Evolutionary conservation across 2,329 filamentous ascomycete genomes (phyloP).

Genomic region (Pestalotiopsis sp.): DNA sequence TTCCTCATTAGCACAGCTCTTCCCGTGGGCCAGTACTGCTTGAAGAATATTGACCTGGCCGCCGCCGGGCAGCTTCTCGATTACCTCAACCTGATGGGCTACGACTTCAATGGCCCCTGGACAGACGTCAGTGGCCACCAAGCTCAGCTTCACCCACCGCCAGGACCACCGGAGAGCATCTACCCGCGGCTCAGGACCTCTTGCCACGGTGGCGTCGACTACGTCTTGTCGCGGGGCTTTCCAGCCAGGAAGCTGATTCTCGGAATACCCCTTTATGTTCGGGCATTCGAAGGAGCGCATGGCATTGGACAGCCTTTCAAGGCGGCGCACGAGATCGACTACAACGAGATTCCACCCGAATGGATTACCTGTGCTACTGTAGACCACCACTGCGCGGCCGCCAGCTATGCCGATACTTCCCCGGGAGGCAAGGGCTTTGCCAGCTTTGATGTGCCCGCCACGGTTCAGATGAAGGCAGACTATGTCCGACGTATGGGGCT

Average conservation of each 20-base stretch:
- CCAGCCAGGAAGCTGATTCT: constrained; percentile 59
- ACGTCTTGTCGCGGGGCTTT: constrained; percentile 53
- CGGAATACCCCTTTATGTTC: constrained; percentile 63
- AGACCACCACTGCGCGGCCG: constrained; percentile 54
- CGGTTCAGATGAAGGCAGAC: constrained; percentile 60
- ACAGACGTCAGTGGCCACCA: constrained; percentile 61
- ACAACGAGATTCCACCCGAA: constrained; percentile 57
- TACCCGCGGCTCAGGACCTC: constrained; percentile 38
- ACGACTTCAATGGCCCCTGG: constrained; percentile 69
- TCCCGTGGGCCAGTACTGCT: constrained; percentile 61
- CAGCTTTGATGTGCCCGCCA: constrained; percentile 63
- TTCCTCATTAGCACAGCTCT: constrained; percentile 64
- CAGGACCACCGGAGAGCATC: constrained; percentile 17
- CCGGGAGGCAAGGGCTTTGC: constrained; percentile 49
- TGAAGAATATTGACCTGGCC: constrained; percentile 58
- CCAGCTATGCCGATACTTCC: constrained; percentile 51
- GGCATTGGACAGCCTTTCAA: constrained; percentile 54
- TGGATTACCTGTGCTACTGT: constrained; percentile 43
- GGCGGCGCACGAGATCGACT: constrained; percentile 57
- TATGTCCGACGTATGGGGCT: constrained; percentile 56
- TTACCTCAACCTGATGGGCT: constrained; percentile 67
- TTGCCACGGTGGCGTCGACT: constrained; percentile 56
- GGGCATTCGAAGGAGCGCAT: constrained; percentile 56
- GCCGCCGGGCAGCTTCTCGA: constrained; percentile 55
- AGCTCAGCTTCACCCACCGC: constrained; percentile 56